Conservation (phyloP, 139 green algal species). For the Tetraselmis chui region DNA sequence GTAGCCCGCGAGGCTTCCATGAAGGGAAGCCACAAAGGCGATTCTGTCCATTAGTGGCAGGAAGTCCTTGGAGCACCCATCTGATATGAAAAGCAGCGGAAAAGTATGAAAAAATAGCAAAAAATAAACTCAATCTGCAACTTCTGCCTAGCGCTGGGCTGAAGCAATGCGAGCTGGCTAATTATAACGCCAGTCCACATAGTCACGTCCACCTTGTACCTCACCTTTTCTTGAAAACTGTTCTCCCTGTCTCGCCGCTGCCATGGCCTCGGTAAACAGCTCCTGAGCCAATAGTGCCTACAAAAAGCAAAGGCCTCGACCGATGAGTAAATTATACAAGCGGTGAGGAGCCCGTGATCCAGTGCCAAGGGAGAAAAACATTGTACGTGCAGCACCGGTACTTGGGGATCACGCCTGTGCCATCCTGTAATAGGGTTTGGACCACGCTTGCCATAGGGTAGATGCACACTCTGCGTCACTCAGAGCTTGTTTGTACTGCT, state of each 20-base stretch:
- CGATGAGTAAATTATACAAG: neutral
- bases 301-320: neutral
- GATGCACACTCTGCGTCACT: constrained; percentile 29
- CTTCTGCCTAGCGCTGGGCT: neutral
- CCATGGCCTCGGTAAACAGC: constrained; percentile 17
- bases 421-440: constrained; percentile 42
- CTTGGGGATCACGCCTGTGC: constrained; percentile 21
- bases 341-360: neutral
- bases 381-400: neutral
- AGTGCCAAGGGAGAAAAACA: neutral
- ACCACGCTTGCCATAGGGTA: constrained; percentile 32
- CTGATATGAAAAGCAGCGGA: neutral
- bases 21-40: constrained; percentile 23
- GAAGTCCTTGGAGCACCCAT: constrained; percentile 31
- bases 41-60: constrained; percentile 41
- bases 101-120: neutral
- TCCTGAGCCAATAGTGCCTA: constrained; percentile 5
- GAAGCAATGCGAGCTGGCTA: neutral
- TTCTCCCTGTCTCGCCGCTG: constrained; percentile 21
- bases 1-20: constrained; percentile 39
- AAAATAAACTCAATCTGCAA: neutral
- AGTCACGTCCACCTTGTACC: neutral
- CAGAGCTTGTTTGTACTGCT: constrained; percentile 14
- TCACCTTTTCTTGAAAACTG: constrained; percentile 6
- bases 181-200: no score